Evolutionary conservation across 352 stramenopile genomes (phyloP), one percentile per base, ranked within the genome.

Genomic region (Pythium utonaiense): DNA sequence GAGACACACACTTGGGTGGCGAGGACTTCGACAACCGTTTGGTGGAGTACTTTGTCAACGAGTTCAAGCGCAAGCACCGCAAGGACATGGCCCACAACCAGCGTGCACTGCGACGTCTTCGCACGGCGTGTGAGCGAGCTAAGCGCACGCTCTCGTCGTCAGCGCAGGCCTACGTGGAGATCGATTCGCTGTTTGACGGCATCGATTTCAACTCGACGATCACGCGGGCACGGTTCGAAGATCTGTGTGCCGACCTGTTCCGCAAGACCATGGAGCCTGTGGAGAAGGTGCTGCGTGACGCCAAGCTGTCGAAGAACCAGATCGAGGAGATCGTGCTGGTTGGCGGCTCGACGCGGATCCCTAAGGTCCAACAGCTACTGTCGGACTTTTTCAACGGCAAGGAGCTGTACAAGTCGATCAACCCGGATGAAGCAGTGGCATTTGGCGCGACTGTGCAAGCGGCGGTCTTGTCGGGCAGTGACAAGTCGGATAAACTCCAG

Each of bases 1-100:
- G 97, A 56, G 97, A 99, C 80, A 99, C 97, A 10, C 97, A 99
- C 77, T 83, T 99, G 65, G 98, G 98, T 47, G 98, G 98, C 66
- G 96, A 99, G 66, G 98, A 99, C 85, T 99, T 99, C 66, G 97
- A 99, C 74, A 93, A 99, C 76, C 89, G 91, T 67, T 89, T 99
- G 59, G 99, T 99, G 93, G 87, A 99, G 77, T 99, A 99, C 84
- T 99, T 99, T 72, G 98, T 99, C 64, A 98, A 99, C 78, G 98
- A 97, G 84, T 98, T 98, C 80, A 98, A 99, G 86, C 98, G 98
- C 76, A 92, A 98, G 78, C 89, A 92, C 73, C 91, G 91, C 57
- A 75, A 95, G 34, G 95, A 99, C 71, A 97, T 99, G 31, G 84
- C 75, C 24, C 76, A 57, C 57, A 94, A 99, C 79, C 98, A 98